Evolutionary conservation across 2,329 filamentous ascomycete species (phyloP).

Genomic region (Penicillium freii): DNA sequence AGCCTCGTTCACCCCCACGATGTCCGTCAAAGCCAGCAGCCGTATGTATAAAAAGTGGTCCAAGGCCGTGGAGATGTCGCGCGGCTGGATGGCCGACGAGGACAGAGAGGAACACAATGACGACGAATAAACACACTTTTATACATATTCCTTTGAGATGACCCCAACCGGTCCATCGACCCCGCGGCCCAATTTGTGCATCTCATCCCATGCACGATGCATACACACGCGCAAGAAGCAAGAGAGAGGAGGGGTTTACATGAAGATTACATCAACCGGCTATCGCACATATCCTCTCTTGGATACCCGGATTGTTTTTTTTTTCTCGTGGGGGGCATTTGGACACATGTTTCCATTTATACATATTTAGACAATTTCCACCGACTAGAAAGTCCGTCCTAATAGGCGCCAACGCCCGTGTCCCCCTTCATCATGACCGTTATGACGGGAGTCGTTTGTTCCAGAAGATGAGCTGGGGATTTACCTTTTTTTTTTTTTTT

Average conservation of each 20-base stretch:
- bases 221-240: not conserved
- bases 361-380: slow-evolving; percentile 23
- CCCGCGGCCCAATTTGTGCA: not conserved
- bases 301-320: slow-evolving; percentile 4
- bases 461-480: slow-evolving; percentile 12
- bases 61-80: slow-evolving; percentile 75
- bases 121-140: slow-evolving; percentile 20
- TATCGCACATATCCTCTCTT: slow-evolving; percentile 9
- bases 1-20: slow-evolving; percentile 67
- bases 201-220: not conserved
- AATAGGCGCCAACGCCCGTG: slow-evolving; percentile 16
- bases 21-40: slow-evolving; percentile 57
- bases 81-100: slow-evolving; percentile 58
- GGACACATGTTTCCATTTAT: slow-evolving; percentile 18
- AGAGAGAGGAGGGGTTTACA: not conserved
- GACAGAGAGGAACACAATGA: slow-evolving; percentile 28
- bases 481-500: slow-evolving; percentile 1
- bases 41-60: slow-evolving; percentile 70
- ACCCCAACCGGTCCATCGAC: not conserved
- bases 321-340: slow-evolving; percentile 3
- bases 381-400: slow-evolving; percentile 19
- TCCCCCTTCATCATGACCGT: slow-evolving; percentile 21
- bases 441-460: slow-evolving; percentile 24
- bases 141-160: slow-evolving; percentile 12
- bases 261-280: slow-evolving; percentile 3